phyloP scores from a whole-genome alignment of 768 basidiomycete genomes.

The Phanerochaete sordida region DNA sequence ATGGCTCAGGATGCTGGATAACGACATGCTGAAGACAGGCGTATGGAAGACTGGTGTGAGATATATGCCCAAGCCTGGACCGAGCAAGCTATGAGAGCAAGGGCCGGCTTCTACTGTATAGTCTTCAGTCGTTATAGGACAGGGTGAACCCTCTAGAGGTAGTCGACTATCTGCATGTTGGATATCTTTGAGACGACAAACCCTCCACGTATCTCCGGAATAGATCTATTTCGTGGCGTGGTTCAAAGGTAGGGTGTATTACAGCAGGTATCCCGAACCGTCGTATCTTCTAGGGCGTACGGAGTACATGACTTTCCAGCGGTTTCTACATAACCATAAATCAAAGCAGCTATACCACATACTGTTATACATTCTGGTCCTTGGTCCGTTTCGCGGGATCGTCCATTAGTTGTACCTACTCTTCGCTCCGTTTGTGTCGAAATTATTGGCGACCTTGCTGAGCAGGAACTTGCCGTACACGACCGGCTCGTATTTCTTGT shows the following conservation, averaged over 20 bases:
- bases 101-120: too few relatives aligned
- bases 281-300: too few relatives aligned
- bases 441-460: slow-evolving; percentile 72
- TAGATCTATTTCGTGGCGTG: too few relatives aligned
- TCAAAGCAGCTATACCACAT: background rate
- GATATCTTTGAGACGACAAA: too few relatives aligned
- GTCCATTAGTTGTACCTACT: slow-evolving; percentile 27
- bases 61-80: background rate
- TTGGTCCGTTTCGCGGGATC: too few relatives aligned
- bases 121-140: too few relatives aligned
- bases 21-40: slow-evolving; percentile 53
- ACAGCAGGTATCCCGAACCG: too few relatives aligned
- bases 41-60: slow-evolving; percentile 55
- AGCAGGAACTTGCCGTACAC: slow-evolving; percentile 79
- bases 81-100: background rate
- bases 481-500: slow-evolving; percentile 41
- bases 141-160: too few relatives aligned
- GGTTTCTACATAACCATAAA: background rate
- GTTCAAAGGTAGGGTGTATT: background rate
- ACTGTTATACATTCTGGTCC: background rate
- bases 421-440: slow-evolving; percentile 36
- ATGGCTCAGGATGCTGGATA: slow-evolving; percentile 55
- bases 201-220: too few relatives aligned
- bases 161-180: too few relatives aligned
- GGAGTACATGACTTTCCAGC: background rate